Evolutionary conservation across 1,139 yeast genomes (phyloP), one percentile per base, ranked within the genome.

Genomic region (Protomyces arabidopsidicola): DNA sequence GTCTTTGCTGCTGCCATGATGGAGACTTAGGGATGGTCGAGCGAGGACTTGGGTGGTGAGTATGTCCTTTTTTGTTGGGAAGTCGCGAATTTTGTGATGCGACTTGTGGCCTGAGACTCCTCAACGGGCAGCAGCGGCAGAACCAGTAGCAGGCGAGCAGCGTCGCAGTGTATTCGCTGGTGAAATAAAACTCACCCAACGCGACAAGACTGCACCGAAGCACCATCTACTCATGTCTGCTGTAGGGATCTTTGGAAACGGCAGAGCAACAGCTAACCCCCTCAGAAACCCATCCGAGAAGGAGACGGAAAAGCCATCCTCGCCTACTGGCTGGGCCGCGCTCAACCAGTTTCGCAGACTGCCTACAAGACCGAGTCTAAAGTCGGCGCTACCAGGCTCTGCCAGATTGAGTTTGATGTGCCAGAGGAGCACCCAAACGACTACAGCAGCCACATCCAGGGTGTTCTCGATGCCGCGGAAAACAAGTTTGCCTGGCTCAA

Each of bases 261-360:
- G 4, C 31, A 27, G 31, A 27, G 31, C 31, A 27, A 5, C 31
- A 27, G 31, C 31, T 27, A 27, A 27, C 6, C 4, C 6, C 6
- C 77, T 51, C 80, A 81, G 36, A 78, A 78, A 69, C 76, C 81
- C 22, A 78, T 78, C 64, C 77, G 78, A 67, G 81, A 78, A 70
- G 80, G 79, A 66, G 81, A 78, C 70, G 81, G 81, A 50, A 78
- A 78, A 70, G 81, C 81, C 36, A 71, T 78, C 64, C 73, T 78
- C 60, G 75, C 81, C 20, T 77, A 77, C 72, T 78, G 73, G 68
- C 70, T 78, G 65, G 76, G 79, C 58, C 73, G 74, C 66, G 75
- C 81, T 5, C 77, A 78, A 6, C 77, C 75, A 38, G 75, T 72
- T 70, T 66, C 73, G 63, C 68, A 68, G 59, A 55, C 66, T 14